Conservation (phyloP, 257 asterid genomes). For the Solanum megistacrolobum region DNA sequence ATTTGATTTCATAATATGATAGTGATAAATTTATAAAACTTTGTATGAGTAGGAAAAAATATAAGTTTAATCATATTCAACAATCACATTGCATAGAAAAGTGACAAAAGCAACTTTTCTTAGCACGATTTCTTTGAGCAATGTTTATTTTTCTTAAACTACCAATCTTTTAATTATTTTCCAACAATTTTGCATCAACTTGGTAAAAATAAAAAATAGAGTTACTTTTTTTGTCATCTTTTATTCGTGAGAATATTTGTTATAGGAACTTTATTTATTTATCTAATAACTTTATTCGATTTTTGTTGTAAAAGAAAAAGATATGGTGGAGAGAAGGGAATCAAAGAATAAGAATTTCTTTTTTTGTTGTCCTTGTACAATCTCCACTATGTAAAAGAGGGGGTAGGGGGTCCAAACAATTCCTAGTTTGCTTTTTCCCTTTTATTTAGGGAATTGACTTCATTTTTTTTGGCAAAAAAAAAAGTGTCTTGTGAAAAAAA, state of each 20-base stretch:
- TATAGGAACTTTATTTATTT: neutral
- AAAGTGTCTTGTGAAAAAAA: neutral
- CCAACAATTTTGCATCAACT: neutral
- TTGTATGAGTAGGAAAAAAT: neutral
- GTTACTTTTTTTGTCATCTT: neutral
- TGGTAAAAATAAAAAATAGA: neutral
- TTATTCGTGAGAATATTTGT: neutral
- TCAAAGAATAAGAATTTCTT: constrained; percentile 26
- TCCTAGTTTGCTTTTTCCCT: neutral
- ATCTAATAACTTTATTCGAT: constrained; percentile 10
- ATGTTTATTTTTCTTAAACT: neutral
- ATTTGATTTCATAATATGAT: neutral
- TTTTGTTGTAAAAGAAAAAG: neutral
- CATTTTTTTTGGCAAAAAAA: neutral
- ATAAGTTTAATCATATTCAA: neutral
- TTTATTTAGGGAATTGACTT: neutral
- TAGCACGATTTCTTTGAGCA: neutral
- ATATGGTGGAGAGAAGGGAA: constrained; percentile 13
- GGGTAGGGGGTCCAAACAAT: neutral
- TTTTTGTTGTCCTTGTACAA: neutral
- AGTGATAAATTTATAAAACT: neutral
- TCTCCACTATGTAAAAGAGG: constrained; percentile 17
- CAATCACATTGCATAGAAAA: neutral
- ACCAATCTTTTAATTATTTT: neutral
- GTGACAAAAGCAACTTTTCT: neutral